These are phyloP conservation scores for Pulveroboletus ravenelii DNA, from an alignment of 768 basidiomycete species.

Conservation along the genomic window DNA sequence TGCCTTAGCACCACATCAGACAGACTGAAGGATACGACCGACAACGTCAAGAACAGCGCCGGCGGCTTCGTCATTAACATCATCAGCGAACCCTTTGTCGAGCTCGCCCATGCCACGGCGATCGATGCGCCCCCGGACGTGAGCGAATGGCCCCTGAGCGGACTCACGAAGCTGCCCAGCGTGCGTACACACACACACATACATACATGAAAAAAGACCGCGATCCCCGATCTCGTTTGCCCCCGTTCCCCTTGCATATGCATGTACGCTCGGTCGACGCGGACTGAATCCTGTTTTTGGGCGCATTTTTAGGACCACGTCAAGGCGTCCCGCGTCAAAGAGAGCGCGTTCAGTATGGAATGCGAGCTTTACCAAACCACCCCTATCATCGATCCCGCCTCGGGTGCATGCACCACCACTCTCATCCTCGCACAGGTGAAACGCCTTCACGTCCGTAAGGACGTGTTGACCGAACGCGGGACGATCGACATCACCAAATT, in stretches of 20 bases:
- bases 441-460: slow-evolving; percentile 39
- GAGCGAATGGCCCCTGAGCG: slow-evolving; percentile 39
- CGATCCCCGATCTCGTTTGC: no score
- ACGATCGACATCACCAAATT: slow-evolving; percentile 34
- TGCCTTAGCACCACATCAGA: slow-evolving; percentile 11
- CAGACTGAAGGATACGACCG: slow-evolving; percentile 38
- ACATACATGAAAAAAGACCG: no score
- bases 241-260: no score
- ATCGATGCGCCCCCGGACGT: slow-evolving; percentile 35
- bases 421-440: slow-evolving; percentile 40
- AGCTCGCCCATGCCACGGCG: slow-evolving; percentile 35
- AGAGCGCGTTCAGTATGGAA: slow-evolving; percentile 47
- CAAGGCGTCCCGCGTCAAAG: slow-evolving; percentile 38
- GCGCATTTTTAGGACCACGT: slow-evolving; percentile 28
- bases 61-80: slow-evolving; percentile 48
- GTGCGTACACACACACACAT: slow-evolving; percentile 2
- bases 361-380: slow-evolving; percentile 34
- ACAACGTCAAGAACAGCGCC: slow-evolving; percentile 38
- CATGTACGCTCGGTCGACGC: no score
- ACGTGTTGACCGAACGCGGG: slow-evolving; percentile 33
- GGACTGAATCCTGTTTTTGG: no score
- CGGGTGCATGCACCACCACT: slow-evolving; percentile 24
- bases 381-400: slow-evolving; percentile 31
- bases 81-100: slow-evolving; percentile 47
- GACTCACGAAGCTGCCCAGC: slow-evolving; percentile 16